A percentile compares a stretch with the other conserved stretches of the same genome.
Conservation (phyloP, 2,329 filamentous ascomycete species). For the Fusarium sp. region DNA sequence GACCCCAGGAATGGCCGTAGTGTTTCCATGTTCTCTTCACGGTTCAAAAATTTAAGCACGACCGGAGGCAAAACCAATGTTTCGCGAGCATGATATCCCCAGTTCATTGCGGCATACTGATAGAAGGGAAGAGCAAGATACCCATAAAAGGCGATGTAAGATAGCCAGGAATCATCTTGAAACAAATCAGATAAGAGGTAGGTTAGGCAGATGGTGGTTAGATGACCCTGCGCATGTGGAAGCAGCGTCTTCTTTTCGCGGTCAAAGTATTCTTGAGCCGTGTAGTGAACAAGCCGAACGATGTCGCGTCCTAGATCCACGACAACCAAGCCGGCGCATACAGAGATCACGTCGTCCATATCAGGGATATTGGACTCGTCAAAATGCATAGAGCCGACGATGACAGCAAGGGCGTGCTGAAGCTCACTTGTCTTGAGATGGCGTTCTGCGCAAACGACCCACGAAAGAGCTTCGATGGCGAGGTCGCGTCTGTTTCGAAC, state of each 20-base stretch:
- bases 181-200: not conserved
- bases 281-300: constrained; percentile 42
- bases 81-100: no score
- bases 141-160: no score
- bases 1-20: no score
- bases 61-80: no score
- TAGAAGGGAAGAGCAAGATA: no score
- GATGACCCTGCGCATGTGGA: constrained; percentile 15
- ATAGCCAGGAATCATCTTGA: no score
- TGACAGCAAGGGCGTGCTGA: not conserved
- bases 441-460: constrained; percentile 44
- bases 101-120: no score
- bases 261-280: constrained; percentile 56
- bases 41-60: no score
- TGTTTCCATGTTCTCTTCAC: no score
- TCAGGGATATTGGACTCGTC: not conserved
- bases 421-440: constrained; percentile 8
- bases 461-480: constrained; percentile 52
- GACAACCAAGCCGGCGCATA: not conserved
- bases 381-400: not conserved
- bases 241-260: constrained; percentile 42
- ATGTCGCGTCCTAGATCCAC: not conserved
- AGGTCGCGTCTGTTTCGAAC: constrained; percentile 42
- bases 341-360: not conserved
- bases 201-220: not conserved